Evolutionary conservation across 805 yeast species (phyloP), one percentile per base, ranked within the genome.

Genomic region (Lipomyces sp.): DNA sequence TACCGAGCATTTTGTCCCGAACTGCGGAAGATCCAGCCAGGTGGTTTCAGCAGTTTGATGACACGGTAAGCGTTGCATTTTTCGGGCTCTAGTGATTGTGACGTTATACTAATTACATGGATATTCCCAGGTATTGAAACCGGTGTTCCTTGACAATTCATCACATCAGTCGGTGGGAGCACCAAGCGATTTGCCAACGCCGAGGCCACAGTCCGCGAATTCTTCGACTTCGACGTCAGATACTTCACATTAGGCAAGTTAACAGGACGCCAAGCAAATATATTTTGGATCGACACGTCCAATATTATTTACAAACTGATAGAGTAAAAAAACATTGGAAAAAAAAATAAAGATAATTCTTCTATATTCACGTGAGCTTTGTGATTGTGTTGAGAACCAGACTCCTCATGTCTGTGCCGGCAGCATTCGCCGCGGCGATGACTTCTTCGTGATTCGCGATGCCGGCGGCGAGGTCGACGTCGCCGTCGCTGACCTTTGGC

Each of bases 1-100:
- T 32, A 21, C 56, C 36, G n/a, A 39, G 48, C 16, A 24, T 49
- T 29, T 19, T 60, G 40, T 29, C 53, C 19, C 51, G 56, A 18
- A 39, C 56, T 7, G 48, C 61, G n/a, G 91, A 84, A 56, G 90
- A 85, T 58, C 86, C 82, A 54, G 85, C 90, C 10, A 82, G 79
- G 65, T 91, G 98, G 98, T 93, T 93, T 67, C 84, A 87, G 19
- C 84, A 81, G 61, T 87, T 93, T 64, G 99, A 93, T 65, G 96
- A 93, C 61, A 87, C 87, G 65, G 93, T 93, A 21, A 74, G 93
- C 61, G 90, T 90, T 67, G 97, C 97, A 1, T 96, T 88, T 0
- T 76, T 91, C n/a, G n/a, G n/a, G n/a, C n/a, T n/a, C 46, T 75
- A 90, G 11, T 0, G 5, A 18, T 42, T 34, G 14, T n/a, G 13